phyloP scores from a whole-genome alignment of 2,329 filamentous ascomycete species.

The Didymella glomerata region DNA sequence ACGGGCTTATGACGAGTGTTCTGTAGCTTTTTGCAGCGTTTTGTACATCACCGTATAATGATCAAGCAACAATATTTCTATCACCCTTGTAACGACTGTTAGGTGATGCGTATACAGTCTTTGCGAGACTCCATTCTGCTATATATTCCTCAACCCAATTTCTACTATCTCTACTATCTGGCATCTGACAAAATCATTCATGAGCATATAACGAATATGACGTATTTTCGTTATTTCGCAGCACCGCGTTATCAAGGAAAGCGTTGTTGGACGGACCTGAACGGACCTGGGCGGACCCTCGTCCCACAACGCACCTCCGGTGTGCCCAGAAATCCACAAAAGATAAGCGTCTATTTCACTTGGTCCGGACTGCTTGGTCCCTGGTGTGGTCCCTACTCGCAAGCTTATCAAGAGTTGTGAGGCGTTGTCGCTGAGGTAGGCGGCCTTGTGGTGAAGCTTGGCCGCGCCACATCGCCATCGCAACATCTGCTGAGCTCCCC shows the following conservation, averaged over 20 bases:
- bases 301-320: slow-evolving; percentile 11
- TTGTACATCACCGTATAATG: slow-evolving; percentile 8
- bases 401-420: slow-evolving; percentile 8
- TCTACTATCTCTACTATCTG: not conserved
- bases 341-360: slow-evolving; percentile 22
- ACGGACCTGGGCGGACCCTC: slow-evolving; percentile 6
- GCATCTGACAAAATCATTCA: not conserved
- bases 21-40: not conserved
- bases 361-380: slow-evolving; percentile 15
- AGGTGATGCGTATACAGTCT: too few species aligned
- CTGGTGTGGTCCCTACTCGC: not conserved
- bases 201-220: slow-evolving; percentile 1
- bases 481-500: not conserved
- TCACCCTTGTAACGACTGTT: not conserved
- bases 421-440: too few species aligned
- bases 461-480: slow-evolving; percentile 4
- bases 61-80: slow-evolving; percentile 5
- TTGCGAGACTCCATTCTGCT: too few species aligned
- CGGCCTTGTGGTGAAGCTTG: not conserved
- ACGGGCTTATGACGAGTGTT: not conserved
- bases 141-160: not conserved
- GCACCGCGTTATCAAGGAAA: slow-evolving; percentile 8
- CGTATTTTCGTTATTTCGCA: slow-evolving; percentile 15
- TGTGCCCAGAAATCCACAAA: slow-evolving; percentile 16
- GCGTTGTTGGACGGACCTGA: not conserved